phyloP scores from a whole-genome alignment of 1,284 basidiomycete species.

The Microbotryum saponariae region DNA sequence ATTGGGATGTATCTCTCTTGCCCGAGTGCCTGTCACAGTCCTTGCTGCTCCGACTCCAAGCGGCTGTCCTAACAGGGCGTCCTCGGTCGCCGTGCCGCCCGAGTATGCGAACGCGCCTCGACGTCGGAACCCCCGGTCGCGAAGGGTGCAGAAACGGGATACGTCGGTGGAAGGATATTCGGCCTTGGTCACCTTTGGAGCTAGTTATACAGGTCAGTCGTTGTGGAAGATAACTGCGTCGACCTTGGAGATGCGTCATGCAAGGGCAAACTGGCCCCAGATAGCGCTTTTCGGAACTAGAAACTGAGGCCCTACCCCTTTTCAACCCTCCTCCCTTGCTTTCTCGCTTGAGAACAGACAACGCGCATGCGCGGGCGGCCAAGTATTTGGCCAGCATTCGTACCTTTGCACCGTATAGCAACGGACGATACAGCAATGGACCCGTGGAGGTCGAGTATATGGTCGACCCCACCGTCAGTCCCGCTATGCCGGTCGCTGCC shows the following conservation, averaged over 20 bases:
- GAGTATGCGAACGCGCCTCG: too few relatives aligned
- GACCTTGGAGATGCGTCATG: too few relatives aligned
- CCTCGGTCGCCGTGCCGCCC: too few relatives aligned
- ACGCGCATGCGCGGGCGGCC: conserved; percentile 15
- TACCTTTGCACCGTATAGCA: conserved; percentile 16
- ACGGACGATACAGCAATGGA: conserved; percentile 27
- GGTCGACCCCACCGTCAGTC: conserved; percentile 5
- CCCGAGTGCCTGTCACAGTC: too few relatives aligned
- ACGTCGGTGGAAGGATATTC: conserved; percentile 6
- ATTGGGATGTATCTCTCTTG: too few relatives aligned
- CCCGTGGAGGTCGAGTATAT: conserved; percentile 28
- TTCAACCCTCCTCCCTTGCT: neutral
- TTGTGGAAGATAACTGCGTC: neutral
- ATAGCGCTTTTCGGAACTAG: too few relatives aligned
- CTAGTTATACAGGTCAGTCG: conserved; percentile 19
- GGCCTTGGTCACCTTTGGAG: conserved; percentile 25
- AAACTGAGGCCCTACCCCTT: too few relatives aligned
- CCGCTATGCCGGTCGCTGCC: conserved; percentile 1
- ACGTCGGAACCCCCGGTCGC: too few relatives aligned
- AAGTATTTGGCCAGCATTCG: conserved; percentile 10
- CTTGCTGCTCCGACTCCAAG: too few relatives aligned
- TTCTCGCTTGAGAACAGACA: conserved; percentile 10
- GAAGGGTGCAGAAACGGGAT: too few relatives aligned
- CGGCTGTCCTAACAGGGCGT: too few relatives aligned
- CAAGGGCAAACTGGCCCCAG: neutral